Conservation (phyloP, 129 eudicot species). For the Artemisia argyi region DNA sequence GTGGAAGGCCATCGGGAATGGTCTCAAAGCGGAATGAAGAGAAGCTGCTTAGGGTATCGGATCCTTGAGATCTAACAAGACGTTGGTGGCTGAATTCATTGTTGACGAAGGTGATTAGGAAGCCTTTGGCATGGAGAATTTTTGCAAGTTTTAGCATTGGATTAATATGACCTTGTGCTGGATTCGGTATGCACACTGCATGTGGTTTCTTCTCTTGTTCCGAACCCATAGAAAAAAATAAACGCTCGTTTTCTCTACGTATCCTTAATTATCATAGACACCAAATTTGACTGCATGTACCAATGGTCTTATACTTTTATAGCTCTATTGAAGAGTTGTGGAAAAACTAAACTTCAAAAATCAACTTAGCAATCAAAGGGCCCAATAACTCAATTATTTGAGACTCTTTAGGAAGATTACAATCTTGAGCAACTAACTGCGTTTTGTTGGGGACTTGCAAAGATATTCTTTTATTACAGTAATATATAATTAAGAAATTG, state of each 20-base stretch:
- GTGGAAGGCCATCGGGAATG: constrained; percentile 44
- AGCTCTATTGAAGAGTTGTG: no score
- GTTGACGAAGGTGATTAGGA: constrained; percentile 36
- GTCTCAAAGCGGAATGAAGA: constrained; percentile 41
- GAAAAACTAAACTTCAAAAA: no score
- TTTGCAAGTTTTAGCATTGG: constrained; percentile 51
- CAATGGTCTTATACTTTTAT: background rate
- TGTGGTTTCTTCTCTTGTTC: constrained; percentile 29
- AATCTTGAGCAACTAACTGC: no score
- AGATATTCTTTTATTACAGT: no score
- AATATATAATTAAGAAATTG: no score
- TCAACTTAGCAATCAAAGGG: no score
- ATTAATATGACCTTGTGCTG: constrained; percentile 39
- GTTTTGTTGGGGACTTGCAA: no score
- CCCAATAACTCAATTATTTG: no score
- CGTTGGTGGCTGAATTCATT: constrained; percentile 34
- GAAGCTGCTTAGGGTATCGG: constrained; percentile 21
- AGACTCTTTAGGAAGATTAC: no score
- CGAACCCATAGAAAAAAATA: constrained; percentile 6
- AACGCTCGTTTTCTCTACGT: background rate
- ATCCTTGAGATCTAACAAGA: constrained; percentile 30
- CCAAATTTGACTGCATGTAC: background rate
- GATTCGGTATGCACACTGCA: constrained; percentile 30
- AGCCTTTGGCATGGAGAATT: constrained; percentile 42
- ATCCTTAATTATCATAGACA: background rate